Percentiles rank a stretch among this genome's conserved stretches.
Evolutionary conservation across 495 filamentous ascomycete genomes (phyloP).

Genomic region (Thermothielavioides terrestris): DNA sequence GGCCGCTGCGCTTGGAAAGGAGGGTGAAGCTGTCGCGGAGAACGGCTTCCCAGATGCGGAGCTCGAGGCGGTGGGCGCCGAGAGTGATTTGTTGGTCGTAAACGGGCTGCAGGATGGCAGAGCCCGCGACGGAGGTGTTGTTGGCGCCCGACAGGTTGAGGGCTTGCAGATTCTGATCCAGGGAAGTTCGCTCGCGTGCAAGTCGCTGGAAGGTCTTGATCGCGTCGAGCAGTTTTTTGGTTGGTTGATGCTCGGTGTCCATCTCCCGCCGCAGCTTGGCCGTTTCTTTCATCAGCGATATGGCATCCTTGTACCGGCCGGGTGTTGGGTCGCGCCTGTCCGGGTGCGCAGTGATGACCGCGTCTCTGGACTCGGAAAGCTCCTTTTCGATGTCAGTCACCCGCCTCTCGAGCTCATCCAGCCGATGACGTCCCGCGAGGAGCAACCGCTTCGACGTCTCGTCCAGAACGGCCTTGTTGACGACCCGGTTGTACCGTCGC

Average conservation of each 20-base stretch:
- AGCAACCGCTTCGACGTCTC: slow-evolving; percentile 26
- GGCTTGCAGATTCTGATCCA: not conserved
- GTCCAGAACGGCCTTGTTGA: slow-evolving; percentile 27
- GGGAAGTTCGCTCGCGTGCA: not conserved
- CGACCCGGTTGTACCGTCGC: slow-evolving; percentile 22
- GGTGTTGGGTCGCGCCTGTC: not conserved
- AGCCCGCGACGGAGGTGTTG: too few species aligned
- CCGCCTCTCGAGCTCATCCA: slow-evolving; percentile 11
- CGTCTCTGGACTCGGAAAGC: not conserved
- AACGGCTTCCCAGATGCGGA: not conserved
- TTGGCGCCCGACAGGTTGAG: not conserved
- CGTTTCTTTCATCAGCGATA: not conserved
- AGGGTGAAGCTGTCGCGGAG: not conserved
- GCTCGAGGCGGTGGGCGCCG: slow-evolving; percentile 2
- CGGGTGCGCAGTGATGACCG: not conserved
- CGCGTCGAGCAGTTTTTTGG: slow-evolving; percentile 11
- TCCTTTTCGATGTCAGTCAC: not conserved
- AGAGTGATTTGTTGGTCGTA: slow-evolving; percentile 12
- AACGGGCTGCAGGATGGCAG: not conserved
- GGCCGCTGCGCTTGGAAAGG: not conserved
- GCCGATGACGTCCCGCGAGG: slow-evolving; percentile 7
- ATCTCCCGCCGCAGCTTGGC: not conserved
- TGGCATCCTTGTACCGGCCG: not conserved
- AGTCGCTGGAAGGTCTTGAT: not conserved
- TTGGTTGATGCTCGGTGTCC: slow-evolving; percentile 8